Base-by-base conservation (phyloP, 2,329 filamentous ascomycete genomes). In the Exserohilum rostratum region DNA sequence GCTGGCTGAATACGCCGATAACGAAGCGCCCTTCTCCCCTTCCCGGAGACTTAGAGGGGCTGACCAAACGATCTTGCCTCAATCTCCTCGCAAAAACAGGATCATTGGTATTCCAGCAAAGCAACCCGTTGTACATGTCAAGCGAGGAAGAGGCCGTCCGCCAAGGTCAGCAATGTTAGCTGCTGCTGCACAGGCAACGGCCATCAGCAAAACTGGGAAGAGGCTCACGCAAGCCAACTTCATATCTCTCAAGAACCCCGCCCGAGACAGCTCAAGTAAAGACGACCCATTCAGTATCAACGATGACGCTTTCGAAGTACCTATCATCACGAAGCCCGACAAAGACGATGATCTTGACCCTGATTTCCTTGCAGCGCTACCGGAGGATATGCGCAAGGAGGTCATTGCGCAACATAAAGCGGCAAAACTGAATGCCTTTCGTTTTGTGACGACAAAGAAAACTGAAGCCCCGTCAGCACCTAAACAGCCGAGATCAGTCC, bases 311-410 rank as follows among this genome's bases (percentile, higher is more conserved):
- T 61, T 69, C 39, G 55, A 58, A 5, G 66, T 69, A 6, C 53
- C 60, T 11, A 31, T 18, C 7, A 27, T 47, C 15, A 27, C 34
- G 11, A 20, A 17, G 7, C 15, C 22, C 11, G 31, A 15, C 13
- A 43, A 49, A 25, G 45, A 53, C 13, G 66, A 66, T 15, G 69
- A 65, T 1, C 62, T 73, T 3, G 71, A 75, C 53, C 79, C 84
- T 0, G 86, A 87, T 0, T 93, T 97, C 67, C 85, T 98, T 2
- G 86, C 88, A 1, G 91, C 92, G 13, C 80, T 98, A 0, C 93
- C 93, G 0, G 87, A 90, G 61, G 90, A 96, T 42, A 31, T 74
- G 18, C 61, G 71, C 30, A 47, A 50, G 13, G 93, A 98, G 74
- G 82, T 98, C 6, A 75, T 96, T 2, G 87, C 85, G 17, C 90